A percentile compares a stretch with the other conserved stretches of the same genome.
Conservation (phyloP, 345 rosid genomes). For the Eucalyptus shirleyi region DNA sequence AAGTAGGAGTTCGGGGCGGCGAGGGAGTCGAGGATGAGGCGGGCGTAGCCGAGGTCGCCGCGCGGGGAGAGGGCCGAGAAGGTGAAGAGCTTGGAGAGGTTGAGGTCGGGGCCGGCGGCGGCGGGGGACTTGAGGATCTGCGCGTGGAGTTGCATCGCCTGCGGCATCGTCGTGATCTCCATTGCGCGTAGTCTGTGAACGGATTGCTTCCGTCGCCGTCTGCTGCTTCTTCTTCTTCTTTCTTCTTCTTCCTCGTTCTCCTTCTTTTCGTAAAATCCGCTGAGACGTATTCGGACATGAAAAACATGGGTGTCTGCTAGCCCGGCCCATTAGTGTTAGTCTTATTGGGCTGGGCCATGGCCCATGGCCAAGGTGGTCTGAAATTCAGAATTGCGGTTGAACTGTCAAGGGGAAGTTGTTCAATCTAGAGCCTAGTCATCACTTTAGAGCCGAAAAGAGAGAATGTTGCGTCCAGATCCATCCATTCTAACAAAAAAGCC, state of each 20-base stretch:
- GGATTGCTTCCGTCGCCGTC: background rate
- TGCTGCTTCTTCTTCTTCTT: background rate
- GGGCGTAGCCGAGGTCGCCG: background rate
- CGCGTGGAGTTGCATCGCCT: conserved; percentile 1
- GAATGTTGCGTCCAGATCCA: background rate
- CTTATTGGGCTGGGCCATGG: background rate
- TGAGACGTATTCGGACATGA: background rate
- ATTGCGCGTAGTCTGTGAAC: background rate
- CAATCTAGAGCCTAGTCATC: background rate
- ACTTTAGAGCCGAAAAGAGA: background rate
- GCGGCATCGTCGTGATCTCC: conserved; percentile 4
- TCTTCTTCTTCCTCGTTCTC: background rate
- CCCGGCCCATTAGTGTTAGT: background rate
- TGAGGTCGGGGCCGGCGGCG: background rate
- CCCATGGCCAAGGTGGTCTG: background rate
- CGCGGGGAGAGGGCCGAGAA: background rate
- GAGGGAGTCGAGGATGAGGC: background rate
- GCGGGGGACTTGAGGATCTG: background rate
- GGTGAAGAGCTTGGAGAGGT: conserved; percentile 1
- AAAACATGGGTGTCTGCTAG: background rate
- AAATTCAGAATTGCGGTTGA: background rate
- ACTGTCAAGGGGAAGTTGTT: background rate
- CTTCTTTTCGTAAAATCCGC: background rate
- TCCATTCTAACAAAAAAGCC: background rate
- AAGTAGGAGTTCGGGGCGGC: background rate